Base-by-base conservation (phyloP, 495 filamentous ascomycete species). In the Penicillium canescens region DNA sequence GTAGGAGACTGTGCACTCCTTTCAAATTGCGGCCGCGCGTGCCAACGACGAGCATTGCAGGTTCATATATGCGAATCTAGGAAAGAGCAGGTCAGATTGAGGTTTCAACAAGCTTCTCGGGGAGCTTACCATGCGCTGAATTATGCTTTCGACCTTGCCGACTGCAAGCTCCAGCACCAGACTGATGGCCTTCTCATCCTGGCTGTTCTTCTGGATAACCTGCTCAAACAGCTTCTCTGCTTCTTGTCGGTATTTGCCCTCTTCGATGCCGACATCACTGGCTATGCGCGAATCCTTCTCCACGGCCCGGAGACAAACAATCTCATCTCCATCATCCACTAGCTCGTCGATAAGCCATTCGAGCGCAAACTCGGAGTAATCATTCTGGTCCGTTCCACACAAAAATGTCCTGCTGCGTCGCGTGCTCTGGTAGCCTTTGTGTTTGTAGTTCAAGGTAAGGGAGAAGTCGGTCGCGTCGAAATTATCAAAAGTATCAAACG, bases 251-350 rank as follows among this genome's bases (percentile, higher is more conserved):
- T 98, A 97, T 40, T 82, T 78, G 13, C 77, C 81, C 60, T 87
- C 86, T 61, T 95, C 86, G 21, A 90, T 74, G 21, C 83, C 82
- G 3, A 72, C 65, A 53, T 89, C 86, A 49, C 80, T 88, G 33
- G 80, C 79, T 58, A 90, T 82, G 44, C 87, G 88, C 43, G 86
- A 82, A 57, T 94, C 88, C 64, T 87, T 93, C 60, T 96, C 93
- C 36, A 98, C 82, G 6, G 96, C 94, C 31, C 91, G 81, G 36
- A 98, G 80, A 71, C 94, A 98, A 33, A 98, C 86, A 46, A 98
- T 89, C 71, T 98, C 90, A 64, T 98, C 94, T 10, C 95, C 94
- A 69, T 98, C 94, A 61, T 97, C 93, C 18, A 97, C 92, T 56
- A 98, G 77, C 65, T 96, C 92, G 63, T 95, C 91, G 24, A 98